Evolutionary conservation across 2,329 filamentous ascomycete genomes (phyloP).

Genomic region (Scedosporium aurantiacum): DNA sequence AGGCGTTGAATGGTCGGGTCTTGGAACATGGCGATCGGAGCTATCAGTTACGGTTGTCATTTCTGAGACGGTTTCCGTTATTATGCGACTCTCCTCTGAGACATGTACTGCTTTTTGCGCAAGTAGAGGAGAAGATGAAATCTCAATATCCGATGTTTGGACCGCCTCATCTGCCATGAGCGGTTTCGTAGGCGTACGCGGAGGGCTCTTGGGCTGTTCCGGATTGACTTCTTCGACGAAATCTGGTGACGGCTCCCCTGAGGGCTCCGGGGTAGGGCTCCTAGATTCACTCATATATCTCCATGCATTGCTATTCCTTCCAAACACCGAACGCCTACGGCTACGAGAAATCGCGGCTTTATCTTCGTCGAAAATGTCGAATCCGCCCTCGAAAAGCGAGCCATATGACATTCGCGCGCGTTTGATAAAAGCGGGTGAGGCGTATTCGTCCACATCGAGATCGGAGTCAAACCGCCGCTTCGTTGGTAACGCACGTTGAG

Average conservation of each 20-base stretch:
- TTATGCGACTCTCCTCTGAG: conserved; percentile 16
- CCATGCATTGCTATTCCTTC: conserved; percentile 59
- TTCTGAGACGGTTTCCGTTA: background rate
- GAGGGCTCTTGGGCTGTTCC: conserved; percentile 3
- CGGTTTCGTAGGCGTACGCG: conserved; percentile 6
- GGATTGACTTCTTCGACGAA: background rate
- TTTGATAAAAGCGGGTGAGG: conserved; percentile 72
- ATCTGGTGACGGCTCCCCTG: conserved; percentile 33
- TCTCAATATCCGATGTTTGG: conserved; percentile 20
- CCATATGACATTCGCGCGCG: conserved; percentile 59
- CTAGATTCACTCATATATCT: conserved; percentile 60
- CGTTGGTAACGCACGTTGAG: background rate
- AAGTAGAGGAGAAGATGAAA: conserved; percentile 10
- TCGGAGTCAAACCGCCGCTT: background rate
- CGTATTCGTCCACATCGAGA: conserved; percentile 41
- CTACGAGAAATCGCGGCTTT: conserved; percentile 29
- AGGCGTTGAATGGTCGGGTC: background rate
- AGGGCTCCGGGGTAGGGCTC: conserved; percentile 38
- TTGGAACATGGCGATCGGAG: background rate
- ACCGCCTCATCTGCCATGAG: conserved; percentile 25
- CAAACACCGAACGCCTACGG: conserved; percentile 46
- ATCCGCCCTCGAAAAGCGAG: conserved; percentile 49
- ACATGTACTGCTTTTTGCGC: conserved; percentile 18
- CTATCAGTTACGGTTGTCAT: background rate
- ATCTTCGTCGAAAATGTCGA: conserved; percentile 62